These are phyloP conservation scores for Papiliotrema flavescens DNA, from an alignment of 1,284 basidiomycete genomes.

Conservation along the genomic window DNA sequence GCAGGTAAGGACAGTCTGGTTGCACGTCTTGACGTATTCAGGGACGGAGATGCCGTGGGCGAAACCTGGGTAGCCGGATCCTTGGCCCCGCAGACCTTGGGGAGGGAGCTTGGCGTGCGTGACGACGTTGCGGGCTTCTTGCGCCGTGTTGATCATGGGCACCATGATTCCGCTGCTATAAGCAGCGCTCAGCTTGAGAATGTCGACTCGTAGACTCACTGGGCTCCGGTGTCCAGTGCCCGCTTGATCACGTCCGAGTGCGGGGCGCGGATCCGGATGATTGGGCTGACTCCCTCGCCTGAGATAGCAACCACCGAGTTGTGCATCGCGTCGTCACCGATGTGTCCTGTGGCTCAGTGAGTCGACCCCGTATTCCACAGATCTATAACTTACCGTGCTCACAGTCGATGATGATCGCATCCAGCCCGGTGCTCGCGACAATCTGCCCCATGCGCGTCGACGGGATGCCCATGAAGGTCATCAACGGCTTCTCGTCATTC, in stretches of 20 bases:
- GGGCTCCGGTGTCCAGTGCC: constrained; percentile 44
- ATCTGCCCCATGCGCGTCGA: constrained; percentile 27
- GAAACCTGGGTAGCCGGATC: constrained; percentile 25
- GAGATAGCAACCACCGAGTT: not conserved
- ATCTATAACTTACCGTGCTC: not conserved
- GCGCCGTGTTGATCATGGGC: constrained; percentile 6
- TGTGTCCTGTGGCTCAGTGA: not conserved
- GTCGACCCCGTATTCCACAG: not conserved
- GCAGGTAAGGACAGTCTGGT: constrained; percentile 59
- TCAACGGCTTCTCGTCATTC: constrained; percentile 16
- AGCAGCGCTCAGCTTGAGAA: not conserved
- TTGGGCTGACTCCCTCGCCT: constrained; percentile 31
- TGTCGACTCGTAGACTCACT: not conserved
- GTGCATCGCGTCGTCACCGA: not conserved
- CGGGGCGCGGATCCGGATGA: constrained; percentile 42
- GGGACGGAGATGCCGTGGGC: constrained; percentile 21
- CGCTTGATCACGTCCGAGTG: constrained; percentile 45
- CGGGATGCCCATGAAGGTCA: constrained; percentile 33
- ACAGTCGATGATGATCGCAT: constrained; percentile 6
- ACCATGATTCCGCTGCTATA: not conserved
- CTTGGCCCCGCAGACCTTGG: constrained; percentile 29
- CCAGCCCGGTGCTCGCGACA: constrained; percentile 27
- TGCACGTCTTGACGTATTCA: constrained; percentile 55
- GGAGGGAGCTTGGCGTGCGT: constrained; percentile 32
- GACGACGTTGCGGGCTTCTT: constrained; percentile 26